Evolutionary conservation across 768 basidiomycete genomes (phyloP).

Genomic region (Serpula lacrymans): DNA sequence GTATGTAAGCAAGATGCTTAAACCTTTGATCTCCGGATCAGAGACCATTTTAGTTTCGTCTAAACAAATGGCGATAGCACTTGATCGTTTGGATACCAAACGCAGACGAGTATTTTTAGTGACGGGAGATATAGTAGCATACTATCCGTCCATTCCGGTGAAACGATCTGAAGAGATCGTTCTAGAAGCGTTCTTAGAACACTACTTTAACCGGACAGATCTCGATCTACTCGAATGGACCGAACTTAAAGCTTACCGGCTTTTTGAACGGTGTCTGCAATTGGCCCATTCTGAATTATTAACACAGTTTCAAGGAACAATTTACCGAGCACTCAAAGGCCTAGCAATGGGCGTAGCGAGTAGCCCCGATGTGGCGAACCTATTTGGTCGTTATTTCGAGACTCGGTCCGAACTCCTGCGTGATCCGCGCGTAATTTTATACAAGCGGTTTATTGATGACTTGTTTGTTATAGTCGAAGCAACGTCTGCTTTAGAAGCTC

Average conservation of each 20-base stretch:
- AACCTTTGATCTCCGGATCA: constrained; percentile 27
- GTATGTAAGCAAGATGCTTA: constrained; percentile 28
- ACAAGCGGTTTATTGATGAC: constrained; percentile 34
- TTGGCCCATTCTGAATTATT: constrained; percentile 21
- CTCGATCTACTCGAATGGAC: constrained; percentile 4
- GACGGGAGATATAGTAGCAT: constrained; percentile 32
- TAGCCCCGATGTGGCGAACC: constrained; percentile 28
- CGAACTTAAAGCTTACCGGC: too few relatives aligned
- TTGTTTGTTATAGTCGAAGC: constrained; percentile 13
- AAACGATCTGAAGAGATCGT: too few relatives aligned
- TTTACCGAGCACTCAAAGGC: constrained; percentile 13
- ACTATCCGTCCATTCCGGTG: constrained; percentile 21
- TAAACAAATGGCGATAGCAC: constrained; percentile 2
- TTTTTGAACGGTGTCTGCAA: constrained; percentile 4
- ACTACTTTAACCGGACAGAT: too few relatives aligned
- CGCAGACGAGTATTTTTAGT: too few relatives aligned
- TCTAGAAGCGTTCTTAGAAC: too few relatives aligned
- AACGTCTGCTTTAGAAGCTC: constrained; percentile 8
- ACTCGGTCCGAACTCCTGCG: constrained; percentile 8
- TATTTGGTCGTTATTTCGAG: constrained; percentile 22
- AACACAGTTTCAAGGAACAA: constrained; percentile 14
- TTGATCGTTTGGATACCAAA: too few relatives aligned
- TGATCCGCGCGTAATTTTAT: constrained; percentile 18
- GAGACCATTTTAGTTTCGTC: constrained; percentile 11
- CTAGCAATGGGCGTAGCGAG: constrained; percentile 32